A percentile compares a stretch with the other conserved stretches of the same genome.
These are phyloP conservation scores for Hansfordia pulvinata DNA, from an alignment of 2,329 filamentous ascomycete species.

Conservation along the genomic window DNA sequence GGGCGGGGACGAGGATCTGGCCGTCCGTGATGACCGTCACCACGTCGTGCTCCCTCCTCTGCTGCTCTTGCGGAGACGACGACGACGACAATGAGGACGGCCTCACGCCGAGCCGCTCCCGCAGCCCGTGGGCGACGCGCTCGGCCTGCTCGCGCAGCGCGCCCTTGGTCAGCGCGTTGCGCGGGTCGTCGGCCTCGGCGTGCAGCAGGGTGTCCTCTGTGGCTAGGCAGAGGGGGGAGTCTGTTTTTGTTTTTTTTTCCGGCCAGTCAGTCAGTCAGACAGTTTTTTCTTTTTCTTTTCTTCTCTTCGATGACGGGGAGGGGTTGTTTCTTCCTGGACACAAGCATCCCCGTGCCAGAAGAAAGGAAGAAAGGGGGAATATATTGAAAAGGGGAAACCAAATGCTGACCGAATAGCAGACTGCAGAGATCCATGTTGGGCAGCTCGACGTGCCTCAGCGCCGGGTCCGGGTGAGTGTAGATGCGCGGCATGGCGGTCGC, in stretches of 20 bases:
- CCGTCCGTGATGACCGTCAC: slow-evolving; percentile 43
- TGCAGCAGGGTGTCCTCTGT: slow-evolving; percentile 29
- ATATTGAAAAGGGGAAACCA: no score
- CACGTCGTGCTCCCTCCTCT: no score
- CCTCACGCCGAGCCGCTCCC: no score
- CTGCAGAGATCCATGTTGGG: slow-evolving; percentile 3
- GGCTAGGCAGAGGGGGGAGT: slow-evolving; percentile 5
- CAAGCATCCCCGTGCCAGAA: no score
- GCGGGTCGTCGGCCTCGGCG: slow-evolving; percentile 28
- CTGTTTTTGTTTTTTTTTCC: slow-evolving; percentile 8
- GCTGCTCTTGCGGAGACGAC: no score
- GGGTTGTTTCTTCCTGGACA: no score
- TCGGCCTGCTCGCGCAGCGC: slow-evolving; percentile 25
- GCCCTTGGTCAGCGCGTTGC: slow-evolving; percentile 26
- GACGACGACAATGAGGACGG: no score
- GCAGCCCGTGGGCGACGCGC: slow-evolving; percentile 30
- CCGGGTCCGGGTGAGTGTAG: slow-evolving; percentile 2
- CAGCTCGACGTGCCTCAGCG: slow-evolving; percentile 1
- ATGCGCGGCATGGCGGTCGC: slow-evolving; percentile 7
- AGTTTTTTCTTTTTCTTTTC: no score
- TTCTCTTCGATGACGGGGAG: no score
- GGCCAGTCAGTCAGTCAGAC: no score
- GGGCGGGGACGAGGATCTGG: slow-evolving; percentile 35
- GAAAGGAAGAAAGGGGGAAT: no score
- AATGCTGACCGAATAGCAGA: slow-evolving; percentile 3